A percentile compares a stretch with the other conserved stretches of the same genome.
Conservation (phyloP, 2,329 filamentous ascomycete genomes). For the Colletotrichum coccodes region DNA sequence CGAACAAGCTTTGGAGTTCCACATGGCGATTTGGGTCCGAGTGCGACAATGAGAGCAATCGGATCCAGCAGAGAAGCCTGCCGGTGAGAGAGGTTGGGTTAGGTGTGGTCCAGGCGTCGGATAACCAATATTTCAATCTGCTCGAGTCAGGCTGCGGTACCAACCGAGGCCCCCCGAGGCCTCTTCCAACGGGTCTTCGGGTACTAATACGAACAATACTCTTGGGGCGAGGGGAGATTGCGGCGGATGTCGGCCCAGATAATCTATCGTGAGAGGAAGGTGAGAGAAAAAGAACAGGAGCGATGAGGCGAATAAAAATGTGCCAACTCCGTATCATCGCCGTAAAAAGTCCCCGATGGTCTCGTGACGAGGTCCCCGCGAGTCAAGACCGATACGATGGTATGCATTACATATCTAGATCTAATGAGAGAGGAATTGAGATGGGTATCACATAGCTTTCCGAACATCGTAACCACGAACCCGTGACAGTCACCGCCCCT, state of each 20-base stretch:
- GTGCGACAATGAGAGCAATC: not conserved
- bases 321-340: not conserved
- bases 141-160: constrained; percentile 23
- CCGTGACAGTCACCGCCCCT: not conserved
- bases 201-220: not conserved
- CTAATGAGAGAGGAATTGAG: constrained; percentile 16
- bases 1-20: constrained; percentile 1
- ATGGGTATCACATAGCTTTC: constrained; percentile 31
- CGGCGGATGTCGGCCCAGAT: not conserved
- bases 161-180: not conserved
- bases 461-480: constrained; percentile 19
- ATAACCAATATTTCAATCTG: constrained; percentile 19
- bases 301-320: not conserved
- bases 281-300: not conserved
- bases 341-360: not conserved
- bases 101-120: constrained; percentile 8
- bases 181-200: not conserved
- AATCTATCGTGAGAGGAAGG: not conserved
- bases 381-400: constrained; percentile 18
- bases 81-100: not conserved
- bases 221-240: constrained; percentile 6
- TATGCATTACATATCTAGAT: constrained; percentile 11
- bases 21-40: not conserved
- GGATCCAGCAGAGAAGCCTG: not conserved
- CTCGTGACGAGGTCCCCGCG: not conserved